Conservation (phyloP, 768 basidiomycete genomes). For the Panaeolus cyanescens region DNA sequence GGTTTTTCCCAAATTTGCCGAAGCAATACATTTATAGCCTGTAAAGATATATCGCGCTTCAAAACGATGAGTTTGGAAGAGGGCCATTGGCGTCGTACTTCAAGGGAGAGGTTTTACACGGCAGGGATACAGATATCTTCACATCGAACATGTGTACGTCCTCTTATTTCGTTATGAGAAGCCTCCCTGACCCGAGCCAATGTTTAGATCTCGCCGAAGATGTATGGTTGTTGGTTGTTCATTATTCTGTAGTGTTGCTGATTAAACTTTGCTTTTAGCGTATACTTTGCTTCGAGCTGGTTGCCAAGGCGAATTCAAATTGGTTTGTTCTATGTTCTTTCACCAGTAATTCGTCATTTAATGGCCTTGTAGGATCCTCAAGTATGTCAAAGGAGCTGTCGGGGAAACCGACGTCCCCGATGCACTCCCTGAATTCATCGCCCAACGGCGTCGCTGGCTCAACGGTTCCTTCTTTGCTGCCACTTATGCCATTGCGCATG, state of each 20-base stretch:
- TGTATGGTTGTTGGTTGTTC: conserved; percentile 42
- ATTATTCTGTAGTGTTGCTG: not conserved
- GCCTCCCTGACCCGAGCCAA: conserved; percentile 2
- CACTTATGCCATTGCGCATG: conserved; percentile 90
- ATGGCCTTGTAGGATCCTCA: conserved; percentile 74
- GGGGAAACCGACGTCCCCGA: conserved; percentile 96
- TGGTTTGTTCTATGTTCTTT: conserved; percentile 48
- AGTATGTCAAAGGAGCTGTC: conserved; percentile 92
- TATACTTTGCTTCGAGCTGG: conserved; percentile 79
- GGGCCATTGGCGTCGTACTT: conserved; percentile 97
- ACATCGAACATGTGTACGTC: conserved; percentile 93
- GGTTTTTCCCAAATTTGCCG: conserved; percentile 9
- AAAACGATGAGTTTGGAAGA: conserved; percentile 77
- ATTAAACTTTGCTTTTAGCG: conserved; percentile 46
- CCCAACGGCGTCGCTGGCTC: conserved; percentile 86
- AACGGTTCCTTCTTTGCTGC: conserved; percentile 96
- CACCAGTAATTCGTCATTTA: not conserved
- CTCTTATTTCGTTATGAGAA: conserved; percentile 5
- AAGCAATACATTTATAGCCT: not conserved
- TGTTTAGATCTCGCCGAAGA: conserved; percentile 83
- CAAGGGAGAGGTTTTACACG: conserved; percentile 88
- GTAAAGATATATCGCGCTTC: conserved; percentile 78
- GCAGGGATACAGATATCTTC: conserved; percentile 87
- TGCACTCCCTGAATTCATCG: conserved; percentile 89
- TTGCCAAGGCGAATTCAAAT: conserved; percentile 75